Conservation (phyloP, 2,329 filamentous ascomycete species). For the Fusarium begoniae region DNA sequence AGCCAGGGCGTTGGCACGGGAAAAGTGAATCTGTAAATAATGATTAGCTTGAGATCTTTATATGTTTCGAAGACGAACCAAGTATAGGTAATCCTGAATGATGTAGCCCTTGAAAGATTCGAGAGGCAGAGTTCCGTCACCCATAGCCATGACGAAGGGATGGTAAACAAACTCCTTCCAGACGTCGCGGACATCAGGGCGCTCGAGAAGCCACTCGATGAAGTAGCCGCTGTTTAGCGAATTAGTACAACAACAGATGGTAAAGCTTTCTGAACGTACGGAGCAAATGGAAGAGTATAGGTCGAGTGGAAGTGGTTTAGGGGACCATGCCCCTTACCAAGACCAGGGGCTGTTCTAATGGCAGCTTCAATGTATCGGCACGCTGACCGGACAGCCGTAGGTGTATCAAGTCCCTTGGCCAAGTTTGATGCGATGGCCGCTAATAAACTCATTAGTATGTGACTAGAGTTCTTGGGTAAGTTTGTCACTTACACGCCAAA, state of each 20-base stretch:
- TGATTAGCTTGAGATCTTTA: background rate
- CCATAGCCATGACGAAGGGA: slow-evolving; percentile 81
- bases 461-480: background rate
- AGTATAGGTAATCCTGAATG: slow-evolving; percentile 90
- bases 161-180: slow-evolving; percentile 86
- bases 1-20: slow-evolving; percentile 84
- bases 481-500: slow-evolving; percentile 74
- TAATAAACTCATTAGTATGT: slow-evolving; percentile 39
- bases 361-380: slow-evolving; percentile 77
- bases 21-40: slow-evolving; percentile 76
- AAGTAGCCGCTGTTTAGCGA: slow-evolving; percentile 71
- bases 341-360: slow-evolving; percentile 69
- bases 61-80: slow-evolving; percentile 60
- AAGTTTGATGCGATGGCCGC: slow-evolving; percentile 81
- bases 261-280: slow-evolving; percentile 51
- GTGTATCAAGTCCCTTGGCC: slow-evolving; percentile 65
- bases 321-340: slow-evolving; percentile 75
- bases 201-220: slow-evolving; percentile 81
- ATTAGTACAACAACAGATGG: background rate
- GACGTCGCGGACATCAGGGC: slow-evolving; percentile 74
- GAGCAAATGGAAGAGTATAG: slow-evolving; percentile 73
- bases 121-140: slow-evolving; percentile 76
- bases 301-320: slow-evolving; percentile 83
- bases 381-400: slow-evolving; percentile 70
- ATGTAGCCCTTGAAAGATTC: slow-evolving; percentile 89